Evolutionary conservation across 2,329 filamentous ascomycete species (phyloP).

Genomic region (Trichoderma simmonsii): DNA sequence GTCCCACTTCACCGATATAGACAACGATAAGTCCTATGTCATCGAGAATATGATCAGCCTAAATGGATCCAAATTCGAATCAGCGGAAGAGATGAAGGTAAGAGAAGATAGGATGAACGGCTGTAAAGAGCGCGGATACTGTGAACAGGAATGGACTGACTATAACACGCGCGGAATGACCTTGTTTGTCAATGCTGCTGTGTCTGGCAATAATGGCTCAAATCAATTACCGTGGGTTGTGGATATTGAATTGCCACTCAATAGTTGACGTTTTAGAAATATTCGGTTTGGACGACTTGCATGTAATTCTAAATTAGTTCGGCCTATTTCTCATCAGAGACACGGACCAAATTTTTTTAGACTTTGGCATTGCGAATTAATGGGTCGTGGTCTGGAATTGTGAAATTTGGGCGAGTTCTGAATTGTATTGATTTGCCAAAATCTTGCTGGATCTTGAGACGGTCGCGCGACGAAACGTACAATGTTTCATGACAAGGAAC

Average conservation of each 20-base stretch:
- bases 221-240: constrained; percentile 22
- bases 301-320: too few species aligned
- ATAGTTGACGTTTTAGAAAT: too few species aligned
- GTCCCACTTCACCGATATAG: constrained; percentile 47
- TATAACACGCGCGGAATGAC: constrained; percentile 15
- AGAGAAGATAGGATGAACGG: neutral
- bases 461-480: too few species aligned
- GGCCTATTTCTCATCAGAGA: too few species aligned
- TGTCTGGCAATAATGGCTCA: neutral
- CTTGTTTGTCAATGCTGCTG: constrained; percentile 26
- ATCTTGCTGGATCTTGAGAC: too few species aligned
- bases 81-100: neutral
- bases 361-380: too few species aligned
- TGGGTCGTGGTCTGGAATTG: too few species aligned
- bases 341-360: too few species aligned
- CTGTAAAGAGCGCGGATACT: neutral
- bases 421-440: too few species aligned
- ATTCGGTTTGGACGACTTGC: too few species aligned
- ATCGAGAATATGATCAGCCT: constrained; percentile 34
- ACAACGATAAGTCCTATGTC: constrained; percentile 40
- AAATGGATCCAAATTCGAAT: neutral
- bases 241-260: constrained; percentile 20
- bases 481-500: too few species aligned
- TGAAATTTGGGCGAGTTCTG: too few species aligned
- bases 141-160: neutral